Conservation (phyloP, 2,329 filamentous ascomycete species). For the Sporothrix brasiliensis region DNA sequence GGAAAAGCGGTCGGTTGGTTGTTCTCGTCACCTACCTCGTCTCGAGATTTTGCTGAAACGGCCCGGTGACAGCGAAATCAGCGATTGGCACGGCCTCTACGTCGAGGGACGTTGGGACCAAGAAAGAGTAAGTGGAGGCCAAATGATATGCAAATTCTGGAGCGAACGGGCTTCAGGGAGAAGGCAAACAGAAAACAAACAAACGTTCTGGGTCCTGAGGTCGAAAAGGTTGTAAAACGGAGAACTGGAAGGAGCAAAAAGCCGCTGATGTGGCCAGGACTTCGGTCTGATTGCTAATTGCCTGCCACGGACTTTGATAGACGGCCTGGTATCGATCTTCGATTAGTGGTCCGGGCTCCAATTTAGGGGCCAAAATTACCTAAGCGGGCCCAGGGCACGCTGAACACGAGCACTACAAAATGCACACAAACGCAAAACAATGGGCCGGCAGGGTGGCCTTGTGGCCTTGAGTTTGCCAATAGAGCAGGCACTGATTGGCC, state of each 20-base stretch:
- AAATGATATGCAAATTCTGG: slow-evolving; percentile 20
- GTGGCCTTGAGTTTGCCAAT: slow-evolving; percentile 5
- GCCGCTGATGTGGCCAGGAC: slow-evolving; percentile 31
- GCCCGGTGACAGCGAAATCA: slow-evolving; percentile 1
- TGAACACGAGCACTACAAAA: slow-evolving; percentile 18
- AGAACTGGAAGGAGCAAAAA: slow-evolving; percentile 25
- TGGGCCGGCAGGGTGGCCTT: not conserved
- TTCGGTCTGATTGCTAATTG: slow-evolving; percentile 32
- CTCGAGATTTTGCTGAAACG: slow-evolving; percentile 19
- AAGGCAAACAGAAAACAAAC: slow-evolving; percentile 1
- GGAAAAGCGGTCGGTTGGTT: not conserved
- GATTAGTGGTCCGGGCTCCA: not conserved
- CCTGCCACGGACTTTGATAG: slow-evolving; percentile 27
- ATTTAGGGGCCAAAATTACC: slow-evolving; percentile 29
- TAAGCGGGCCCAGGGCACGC: slow-evolving; percentile 28
- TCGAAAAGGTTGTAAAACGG: slow-evolving; percentile 1
- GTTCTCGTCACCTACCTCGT: slow-evolving; percentile 26
- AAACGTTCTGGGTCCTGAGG: slow-evolving; percentile 1
- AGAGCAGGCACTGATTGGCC: slow-evolving; percentile 19
- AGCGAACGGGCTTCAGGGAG: not conserved
- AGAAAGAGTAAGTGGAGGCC: not conserved
- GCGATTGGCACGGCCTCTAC: not conserved
- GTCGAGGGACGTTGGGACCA: slow-evolving; percentile 11
- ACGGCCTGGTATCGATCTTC: not conserved
- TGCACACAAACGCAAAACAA: not conserved